Evolutionary conservation across 2,329 filamentous ascomycete species (phyloP).

Genomic region (Curvularia sp.): DNA sequence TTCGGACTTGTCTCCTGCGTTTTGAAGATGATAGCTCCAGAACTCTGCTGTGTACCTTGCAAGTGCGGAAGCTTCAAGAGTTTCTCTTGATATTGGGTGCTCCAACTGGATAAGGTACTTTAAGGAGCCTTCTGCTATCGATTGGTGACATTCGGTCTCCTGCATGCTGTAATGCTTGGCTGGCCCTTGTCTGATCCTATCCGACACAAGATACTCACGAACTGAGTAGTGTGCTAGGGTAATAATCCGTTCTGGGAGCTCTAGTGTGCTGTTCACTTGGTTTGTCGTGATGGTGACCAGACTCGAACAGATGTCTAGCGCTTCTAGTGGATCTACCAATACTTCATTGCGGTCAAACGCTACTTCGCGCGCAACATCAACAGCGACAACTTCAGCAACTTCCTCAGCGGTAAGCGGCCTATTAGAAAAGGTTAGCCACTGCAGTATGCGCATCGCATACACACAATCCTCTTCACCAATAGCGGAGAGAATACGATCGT

Average conservation of each 20-base stretch:
- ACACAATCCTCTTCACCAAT: conserved; percentile 26
- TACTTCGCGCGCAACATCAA: conserved; percentile 32
- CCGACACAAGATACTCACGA: conserved; percentile 45
- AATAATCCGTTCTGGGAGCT: conserved; percentile 13
- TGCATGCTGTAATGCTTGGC: conserved; percentile 36
- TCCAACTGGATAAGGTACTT: conserved; percentile 38
- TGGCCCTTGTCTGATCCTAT: conserved; percentile 31
- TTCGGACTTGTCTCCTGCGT: conserved; percentile 21
- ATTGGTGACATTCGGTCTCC: conserved; percentile 25
- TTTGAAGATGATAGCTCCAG: conserved; percentile 36
- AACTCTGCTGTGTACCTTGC: conserved; percentile 40
- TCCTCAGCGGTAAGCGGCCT: conserved; percentile 32
- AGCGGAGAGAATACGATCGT: conserved; percentile 34
- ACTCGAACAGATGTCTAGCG: conserved; percentile 41
- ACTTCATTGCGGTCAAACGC: conserved; percentile 46
- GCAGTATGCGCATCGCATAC: conserved; percentile 33
- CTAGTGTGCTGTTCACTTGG: background rate
- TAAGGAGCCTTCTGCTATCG: conserved; percentile 33
- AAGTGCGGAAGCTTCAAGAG: conserved; percentile 17
- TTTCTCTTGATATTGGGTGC: conserved; percentile 3
- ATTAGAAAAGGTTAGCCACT: conserved; percentile 35
- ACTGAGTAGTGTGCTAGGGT: conserved; percentile 48
- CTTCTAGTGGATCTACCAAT: conserved; percentile 44
- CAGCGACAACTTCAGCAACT: conserved; percentile 35
- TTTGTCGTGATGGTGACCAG: conserved; percentile 34